Percentiles rank a stretch among this genome's conserved stretches.
These are phyloP conservation scores for Dactylellina cionopaga DNA, from an alignment of 2,329 filamentous ascomycete species.

Conservation along the genomic window DNA sequence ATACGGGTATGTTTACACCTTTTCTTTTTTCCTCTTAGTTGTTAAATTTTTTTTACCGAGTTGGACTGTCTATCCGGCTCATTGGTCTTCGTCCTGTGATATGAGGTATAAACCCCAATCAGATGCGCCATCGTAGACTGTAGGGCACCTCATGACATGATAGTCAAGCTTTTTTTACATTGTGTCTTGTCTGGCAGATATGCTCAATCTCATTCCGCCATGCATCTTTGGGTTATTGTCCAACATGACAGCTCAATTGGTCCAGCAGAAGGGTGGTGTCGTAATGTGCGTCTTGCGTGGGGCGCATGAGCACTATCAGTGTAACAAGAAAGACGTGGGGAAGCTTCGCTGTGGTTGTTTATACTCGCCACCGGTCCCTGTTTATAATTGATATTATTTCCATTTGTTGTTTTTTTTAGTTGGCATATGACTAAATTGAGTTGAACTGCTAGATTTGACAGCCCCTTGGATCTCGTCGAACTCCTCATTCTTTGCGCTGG, in stretches of 20 bases:
- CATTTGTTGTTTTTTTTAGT: neutral
- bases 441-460: constrained; percentile 22
- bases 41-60: neutral
- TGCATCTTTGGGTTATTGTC: constrained; percentile 22
- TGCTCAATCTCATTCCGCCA: constrained; percentile 8
- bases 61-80: constrained; percentile 6
- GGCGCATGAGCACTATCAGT: constrained; percentile 33
- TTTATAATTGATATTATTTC: neutral
- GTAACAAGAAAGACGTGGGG: constrained; percentile 38
- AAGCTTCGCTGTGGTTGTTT: constrained; percentile 6
- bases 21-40: constrained; percentile 30
- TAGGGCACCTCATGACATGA: constrained; percentile 39
- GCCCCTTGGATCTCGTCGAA: constrained; percentile 9
- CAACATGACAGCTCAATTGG: constrained; percentile 47
- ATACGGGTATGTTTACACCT: constrained; percentile 45
- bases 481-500: neutral
- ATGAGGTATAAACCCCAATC: constrained; percentile 39
- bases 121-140: constrained; percentile 5
- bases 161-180: constrained; percentile 29
- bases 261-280: constrained; percentile 15
- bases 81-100: constrained; percentile 16
- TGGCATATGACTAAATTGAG: constrained; percentile 23
- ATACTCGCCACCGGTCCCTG: neutral
- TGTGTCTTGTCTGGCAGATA: constrained; percentile 9
- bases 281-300: constrained; percentile 46